phyloP scores from a whole-genome alignment of 2,329 filamentous ascomycete species.

The Alternaria incomplexa region DNA sequence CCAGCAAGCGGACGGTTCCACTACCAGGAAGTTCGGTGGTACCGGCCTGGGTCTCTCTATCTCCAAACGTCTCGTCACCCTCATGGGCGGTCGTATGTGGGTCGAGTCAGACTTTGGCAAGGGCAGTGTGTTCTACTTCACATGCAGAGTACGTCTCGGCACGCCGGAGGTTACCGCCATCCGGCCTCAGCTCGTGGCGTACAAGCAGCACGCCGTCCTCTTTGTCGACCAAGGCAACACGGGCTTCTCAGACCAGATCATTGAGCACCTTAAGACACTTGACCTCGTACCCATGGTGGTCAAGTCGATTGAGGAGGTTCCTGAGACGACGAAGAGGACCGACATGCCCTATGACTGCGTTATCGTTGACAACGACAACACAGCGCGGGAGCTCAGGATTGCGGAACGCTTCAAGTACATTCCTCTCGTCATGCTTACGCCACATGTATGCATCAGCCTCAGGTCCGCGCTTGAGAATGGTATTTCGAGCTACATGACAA shows the following conservation, averaged over 20 bases:
- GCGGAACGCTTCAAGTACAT: slow-evolving; percentile 98
- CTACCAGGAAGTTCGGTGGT: slow-evolving; percentile 93
- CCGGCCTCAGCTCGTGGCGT: slow-evolving; percentile 84
- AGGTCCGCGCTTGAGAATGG: slow-evolving; percentile 94
- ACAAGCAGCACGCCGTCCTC: slow-evolving; percentile 88
- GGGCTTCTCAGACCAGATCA: slow-evolving; percentile 75
- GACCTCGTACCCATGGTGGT: slow-evolving; percentile 84
- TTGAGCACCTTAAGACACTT: slow-evolving; percentile 76
- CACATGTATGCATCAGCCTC: slow-evolving; percentile 86
- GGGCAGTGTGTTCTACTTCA: slow-evolving; percentile 96
- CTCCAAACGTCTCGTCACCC: slow-evolving; percentile 89
- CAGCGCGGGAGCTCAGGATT: slow-evolving; percentile 81
- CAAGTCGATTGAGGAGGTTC: slow-evolving; percentile 73
- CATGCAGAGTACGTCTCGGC: slow-evolving; percentile 85
- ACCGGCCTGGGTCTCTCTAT: slow-evolving; percentile 94
- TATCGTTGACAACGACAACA: slow-evolving; percentile 91
- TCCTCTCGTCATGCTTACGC: slow-evolving; percentile 89
- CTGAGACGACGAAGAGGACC: slow-evolving; percentile 56
- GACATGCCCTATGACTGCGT: slow-evolving; percentile 87
- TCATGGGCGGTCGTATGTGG: slow-evolving; percentile 97
- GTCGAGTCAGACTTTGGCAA: slow-evolving; percentile 90
- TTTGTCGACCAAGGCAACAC: slow-evolving; percentile 94
- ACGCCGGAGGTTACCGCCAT: slow-evolving; percentile 79
- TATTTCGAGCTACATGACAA: slow-evolving; percentile 99
- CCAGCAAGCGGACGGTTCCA: slow-evolving; percentile 96